Evolutionary conservation across 2,329 filamentous ascomycete genomes (phyloP), one percentile per base, ranked within the genome.

Genomic region (Botrytis fabae): DNA sequence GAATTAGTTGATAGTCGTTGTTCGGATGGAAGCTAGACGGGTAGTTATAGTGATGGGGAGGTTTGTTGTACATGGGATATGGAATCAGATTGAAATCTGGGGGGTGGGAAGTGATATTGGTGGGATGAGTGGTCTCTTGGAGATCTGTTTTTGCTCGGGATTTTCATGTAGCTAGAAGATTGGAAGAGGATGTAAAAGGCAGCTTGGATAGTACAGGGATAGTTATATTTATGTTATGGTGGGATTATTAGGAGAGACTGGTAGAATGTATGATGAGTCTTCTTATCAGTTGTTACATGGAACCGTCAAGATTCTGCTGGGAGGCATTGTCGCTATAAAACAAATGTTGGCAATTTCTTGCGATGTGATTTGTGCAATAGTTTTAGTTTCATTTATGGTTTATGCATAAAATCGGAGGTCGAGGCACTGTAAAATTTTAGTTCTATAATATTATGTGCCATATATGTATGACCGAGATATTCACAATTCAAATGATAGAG

Each of bases 361-460:
- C 8, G 14, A 25, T 38, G 2, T 25, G 1, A 38, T 28, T 35
- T 59, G 0, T 35, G 28, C 28, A 35, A 22, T 18, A 22, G 2
- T 59, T 59, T 2, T 35, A 3, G 35, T 32, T 3, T 35, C 1
- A 22, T 22, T 60, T 18, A 38, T 25, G 4, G 28, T 22, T 18
- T 4, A 60, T 38, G 32, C 9, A 25, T 20, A 12, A 25, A 5
- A 32, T 54, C 8, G 1, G 25, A 8, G 8, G 2, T 51, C n/a
- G 25, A 25, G 10, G n/a, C 2, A 12, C 1, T n/a, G 4, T 22
- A 51, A 25, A n/a, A 5, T 2, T 4, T 35, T 6, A 6, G 4
- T 35, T 35, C 6, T 35, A 35, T 35, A 35, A 6, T 35, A 35
- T 35, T 6, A 35, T 35, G 35, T 35, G 35, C 35, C 35, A 35